phyloP scores from a whole-genome alignment of 2,329 filamentous ascomycete species.

The Calycina marina region DNA sequence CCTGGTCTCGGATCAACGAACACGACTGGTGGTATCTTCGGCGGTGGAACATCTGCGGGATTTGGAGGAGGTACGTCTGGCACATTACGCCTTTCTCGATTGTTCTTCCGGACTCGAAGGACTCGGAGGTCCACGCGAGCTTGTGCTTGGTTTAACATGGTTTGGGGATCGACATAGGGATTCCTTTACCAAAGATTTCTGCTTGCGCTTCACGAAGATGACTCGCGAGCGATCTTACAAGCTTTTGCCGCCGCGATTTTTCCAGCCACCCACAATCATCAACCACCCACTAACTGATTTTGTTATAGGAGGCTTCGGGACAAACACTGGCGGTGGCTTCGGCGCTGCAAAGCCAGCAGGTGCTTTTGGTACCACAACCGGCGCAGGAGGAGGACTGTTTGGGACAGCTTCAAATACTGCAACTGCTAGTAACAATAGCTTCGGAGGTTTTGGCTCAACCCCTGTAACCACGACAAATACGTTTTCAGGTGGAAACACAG shows the following conservation, averaged over 20 bases:
- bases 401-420: slow-evolving; percentile 25
- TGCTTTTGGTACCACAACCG: slow-evolving; percentile 31
- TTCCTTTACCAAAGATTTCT: no score
- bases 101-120: slow-evolving; percentile 11
- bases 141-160: no score
- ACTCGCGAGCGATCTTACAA: no score
- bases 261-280: no score
- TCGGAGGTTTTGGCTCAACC: slow-evolving; percentile 25
- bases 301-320: slow-evolving; percentile 36
- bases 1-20: slow-evolving; percentile 26
- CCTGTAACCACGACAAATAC: slow-evolving; percentile 14
- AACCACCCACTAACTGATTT: no score
- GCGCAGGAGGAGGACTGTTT: slow-evolving; percentile 36
- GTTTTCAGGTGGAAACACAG: slow-evolving; percentile 10
- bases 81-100: slow-evolving; percentile 12
- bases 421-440: slow-evolving; percentile 22
- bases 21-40: slow-evolving; percentile 27
- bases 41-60: slow-evolving; percentile 21
- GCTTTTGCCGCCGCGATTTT: no score
- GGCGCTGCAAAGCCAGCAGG: slow-evolving; percentile 24
- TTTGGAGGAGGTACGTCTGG: slow-evolving; percentile 27
- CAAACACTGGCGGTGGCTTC: slow-evolving; percentile 21
- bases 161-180: no score
- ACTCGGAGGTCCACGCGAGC: no score
- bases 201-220: no score